A percentile compares a stretch with the other conserved stretches of the same genome.
Evolutionary conservation across 2,329 filamentous ascomycete species (phyloP).

Genomic region (Ilyonectria robusta): DNA sequence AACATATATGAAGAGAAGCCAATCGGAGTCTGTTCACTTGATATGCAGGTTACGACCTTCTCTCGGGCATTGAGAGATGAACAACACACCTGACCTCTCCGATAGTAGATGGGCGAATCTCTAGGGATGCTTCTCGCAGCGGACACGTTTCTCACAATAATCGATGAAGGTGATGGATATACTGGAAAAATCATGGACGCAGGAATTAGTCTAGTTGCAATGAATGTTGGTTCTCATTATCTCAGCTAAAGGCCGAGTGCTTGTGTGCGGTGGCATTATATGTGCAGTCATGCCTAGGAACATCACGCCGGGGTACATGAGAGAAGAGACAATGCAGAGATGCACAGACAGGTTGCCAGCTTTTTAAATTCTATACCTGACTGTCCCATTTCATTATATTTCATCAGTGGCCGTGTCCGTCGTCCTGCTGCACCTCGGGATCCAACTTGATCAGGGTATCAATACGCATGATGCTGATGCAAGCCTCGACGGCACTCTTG

Average conservation of each 20-base stretch:
- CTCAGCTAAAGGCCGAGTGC: neutral
- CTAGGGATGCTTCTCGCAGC: no score
- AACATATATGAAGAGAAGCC: no score
- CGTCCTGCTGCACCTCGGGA: conserved; percentile 79
- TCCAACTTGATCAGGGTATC: conserved; percentile 99
- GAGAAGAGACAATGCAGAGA: conserved; percentile 19
- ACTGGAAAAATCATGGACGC: no score
- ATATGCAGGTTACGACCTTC: neutral
- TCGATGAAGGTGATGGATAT: no score
- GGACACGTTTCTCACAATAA: no score
- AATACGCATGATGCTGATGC: conserved; percentile 99
- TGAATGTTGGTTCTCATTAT: neutral
- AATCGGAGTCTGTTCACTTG: no score
- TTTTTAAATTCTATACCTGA: conserved; percentile 45
- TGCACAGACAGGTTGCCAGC: conserved; percentile 41
- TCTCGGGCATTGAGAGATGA: neutral
- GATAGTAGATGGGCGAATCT: no score
- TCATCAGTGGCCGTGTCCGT: conserved; percentile 85
- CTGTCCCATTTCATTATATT: conserved; percentile 46
- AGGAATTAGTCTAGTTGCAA: neutral
- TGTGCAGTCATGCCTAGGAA: conserved; percentile 1
- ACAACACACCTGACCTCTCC: no score
- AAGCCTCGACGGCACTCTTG: conserved; percentile 98
- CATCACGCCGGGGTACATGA: conserved; percentile 1
- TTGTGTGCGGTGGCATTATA: neutral